These are phyloP conservation scores for Diaporthe citriasiana DNA, from an alignment of 2,329 filamentous ascomycete genomes.

Conservation along the genomic window DNA sequence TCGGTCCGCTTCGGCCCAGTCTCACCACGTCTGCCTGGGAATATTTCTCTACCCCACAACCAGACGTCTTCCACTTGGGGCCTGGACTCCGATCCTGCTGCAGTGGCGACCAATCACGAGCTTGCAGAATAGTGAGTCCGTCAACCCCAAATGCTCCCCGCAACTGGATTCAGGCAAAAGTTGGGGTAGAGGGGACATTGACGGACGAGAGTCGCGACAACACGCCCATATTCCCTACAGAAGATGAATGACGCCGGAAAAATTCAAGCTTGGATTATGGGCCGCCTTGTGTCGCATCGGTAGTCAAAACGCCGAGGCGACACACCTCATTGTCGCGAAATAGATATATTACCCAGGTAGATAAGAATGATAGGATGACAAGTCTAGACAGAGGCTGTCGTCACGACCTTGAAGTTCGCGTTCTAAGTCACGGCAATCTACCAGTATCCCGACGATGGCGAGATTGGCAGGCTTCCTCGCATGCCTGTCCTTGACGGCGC, in stretches of 20 bases:
- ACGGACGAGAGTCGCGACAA: too few species aligned
- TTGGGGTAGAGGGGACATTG: conserved; percentile 4
- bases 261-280: background rate
- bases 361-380: background rate
- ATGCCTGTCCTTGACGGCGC: conserved; percentile 23
- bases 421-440: background rate
- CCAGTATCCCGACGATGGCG: conserved; percentile 19
- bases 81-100: background rate
- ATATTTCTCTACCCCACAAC: background rate
- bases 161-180: background rate
- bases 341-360: too few species aligned
- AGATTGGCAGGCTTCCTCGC: conserved; percentile 4
- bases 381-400: background rate
- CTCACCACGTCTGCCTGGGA: background rate
- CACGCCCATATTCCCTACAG: background rate
- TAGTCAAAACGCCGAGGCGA: conserved; percentile 22
- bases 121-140: background rate
- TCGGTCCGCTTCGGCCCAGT: conserved; percentile 26
- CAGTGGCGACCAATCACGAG: conserved; percentile 12
- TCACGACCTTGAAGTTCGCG: background rate
- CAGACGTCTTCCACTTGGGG: background rate
- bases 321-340: too few species aligned
- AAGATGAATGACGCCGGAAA: conserved; percentile 13
- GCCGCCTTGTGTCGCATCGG: conserved; percentile 33
- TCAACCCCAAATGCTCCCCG: background rate